phyloP scores from a whole-genome alignment of 2,329 filamentous ascomycete genomes.

The Apiospora arundinis region DNA sequence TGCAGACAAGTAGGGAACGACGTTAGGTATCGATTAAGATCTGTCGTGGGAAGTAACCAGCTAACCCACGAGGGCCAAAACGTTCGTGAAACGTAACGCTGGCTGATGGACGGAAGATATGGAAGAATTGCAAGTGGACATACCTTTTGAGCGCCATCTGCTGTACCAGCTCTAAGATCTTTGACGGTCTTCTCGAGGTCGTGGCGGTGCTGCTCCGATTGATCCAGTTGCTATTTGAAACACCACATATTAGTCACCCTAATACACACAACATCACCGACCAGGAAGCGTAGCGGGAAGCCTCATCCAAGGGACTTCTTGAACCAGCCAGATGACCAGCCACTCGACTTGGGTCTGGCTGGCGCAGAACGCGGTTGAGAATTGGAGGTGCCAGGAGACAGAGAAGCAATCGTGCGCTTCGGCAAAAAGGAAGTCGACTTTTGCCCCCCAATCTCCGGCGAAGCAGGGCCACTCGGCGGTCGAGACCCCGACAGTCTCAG shows the following conservation, averaged over 20 bases:
- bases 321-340: slow-evolving; percentile 26
- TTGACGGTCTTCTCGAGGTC: slow-evolving; percentile 63
- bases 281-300: slow-evolving; percentile 9
- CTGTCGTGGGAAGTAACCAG: slow-evolving; percentile 2
- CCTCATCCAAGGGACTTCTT: slow-evolving; percentile 1
- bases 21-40: not conserved
- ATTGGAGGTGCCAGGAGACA: not conserved
- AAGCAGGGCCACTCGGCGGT: not conserved
- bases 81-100: not conserved
- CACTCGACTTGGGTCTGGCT: slow-evolving; percentile 26
- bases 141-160: slow-evolving; percentile 60
- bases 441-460: not conserved
- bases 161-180: slow-evolving; percentile 55
- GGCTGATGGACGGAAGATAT: not conserved
- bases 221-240: slow-evolving; percentile 60
- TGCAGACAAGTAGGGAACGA: not conserved
- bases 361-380: not conserved
- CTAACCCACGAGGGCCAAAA: not conserved
- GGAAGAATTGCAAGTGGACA: not conserved
- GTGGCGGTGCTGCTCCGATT: slow-evolving; percentile 61
- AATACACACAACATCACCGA: slow-evolving; percentile 28
- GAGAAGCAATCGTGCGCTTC: not conserved
- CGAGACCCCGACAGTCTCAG: not conserved
- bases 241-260: slow-evolving; percentile 22
- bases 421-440: not conserved